Percentiles rank a stretch among this genome's conserved stretches.
Evolutionary conservation across 2,329 filamentous ascomycete species (phyloP).

Genomic region (Leptodontidium sp.): DNA sequence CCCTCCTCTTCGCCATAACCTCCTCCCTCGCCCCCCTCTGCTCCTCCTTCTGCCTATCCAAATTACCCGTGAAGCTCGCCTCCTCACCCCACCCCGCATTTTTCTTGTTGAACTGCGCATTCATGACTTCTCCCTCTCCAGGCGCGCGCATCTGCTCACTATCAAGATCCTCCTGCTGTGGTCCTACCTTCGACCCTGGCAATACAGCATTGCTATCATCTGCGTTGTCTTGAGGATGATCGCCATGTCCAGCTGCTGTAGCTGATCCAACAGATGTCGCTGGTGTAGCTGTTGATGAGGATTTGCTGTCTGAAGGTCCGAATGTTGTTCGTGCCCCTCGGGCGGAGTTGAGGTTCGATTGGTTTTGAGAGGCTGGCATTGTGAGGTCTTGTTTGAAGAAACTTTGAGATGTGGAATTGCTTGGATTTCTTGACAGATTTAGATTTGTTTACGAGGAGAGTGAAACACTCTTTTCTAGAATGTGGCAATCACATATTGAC

Average conservation of each 20-base stretch:
- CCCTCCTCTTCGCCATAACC: conserved; percentile 39
- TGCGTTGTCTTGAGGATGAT: conserved; percentile 44
- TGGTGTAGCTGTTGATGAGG: conserved; percentile 39
- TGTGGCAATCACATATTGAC: neutral
- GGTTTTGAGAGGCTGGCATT: conserved; percentile 44
- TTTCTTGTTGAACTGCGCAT: conserved; percentile 46
- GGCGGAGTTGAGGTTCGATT: conserved; percentile 41
- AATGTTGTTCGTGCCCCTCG: conserved; percentile 41
- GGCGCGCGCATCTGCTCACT: conserved; percentile 45
- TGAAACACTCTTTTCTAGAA: neutral
- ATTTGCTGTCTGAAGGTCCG: conserved; percentile 37
- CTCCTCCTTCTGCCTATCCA: conserved; percentile 47
- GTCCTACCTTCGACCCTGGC: conserved; percentile 40
- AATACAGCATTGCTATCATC: conserved; percentile 42
- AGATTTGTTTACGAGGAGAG: neutral
- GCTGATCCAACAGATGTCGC: conserved; percentile 42
- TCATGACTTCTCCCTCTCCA: conserved; percentile 45
- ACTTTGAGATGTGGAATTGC: neutral
- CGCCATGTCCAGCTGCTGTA: conserved; percentile 44
- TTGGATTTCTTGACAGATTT: neutral
- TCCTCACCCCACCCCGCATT: conserved; percentile 46
- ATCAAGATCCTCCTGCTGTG: conserved; percentile 45
- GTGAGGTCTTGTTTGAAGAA: neutral
- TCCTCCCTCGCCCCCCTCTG: conserved; percentile 44
- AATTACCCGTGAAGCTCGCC: conserved; percentile 41